A percentile compares a stretch with the other conserved stretches of the same genome.
Evolutionary conservation across 2,329 filamentous ascomycete species (phyloP).

Genomic region (Sclerotinia trifoliorum): DNA sequence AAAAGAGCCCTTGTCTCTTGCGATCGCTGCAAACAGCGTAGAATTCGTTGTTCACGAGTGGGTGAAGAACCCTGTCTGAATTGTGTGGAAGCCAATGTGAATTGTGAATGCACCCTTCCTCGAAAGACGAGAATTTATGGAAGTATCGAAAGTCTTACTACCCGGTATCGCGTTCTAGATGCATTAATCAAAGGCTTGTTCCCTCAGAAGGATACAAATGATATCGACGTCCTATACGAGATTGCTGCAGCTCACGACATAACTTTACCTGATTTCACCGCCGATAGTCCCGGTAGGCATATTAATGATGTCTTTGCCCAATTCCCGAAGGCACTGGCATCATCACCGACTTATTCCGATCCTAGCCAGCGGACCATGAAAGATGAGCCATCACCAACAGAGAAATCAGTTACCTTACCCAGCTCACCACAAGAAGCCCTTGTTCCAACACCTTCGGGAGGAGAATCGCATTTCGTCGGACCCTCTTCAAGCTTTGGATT

Average conservation of each 20-base stretch:
- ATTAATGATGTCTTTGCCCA: conserved; percentile 35
- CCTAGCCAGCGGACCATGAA: conserved; percentile 9
- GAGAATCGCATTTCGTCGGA: conserved; percentile 38
- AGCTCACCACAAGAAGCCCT: conserved; percentile 33
- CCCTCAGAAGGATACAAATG: conserved; percentile 42
- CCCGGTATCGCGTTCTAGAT: conserved; percentile 46
- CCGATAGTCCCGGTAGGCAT: conserved; percentile 29
- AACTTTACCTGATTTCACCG: conserved; percentile 41
- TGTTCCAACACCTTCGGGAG: conserved; percentile 33
- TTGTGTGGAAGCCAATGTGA: conserved; percentile 43
- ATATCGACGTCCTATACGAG: conserved; percentile 43
- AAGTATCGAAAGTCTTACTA: conserved; percentile 47
- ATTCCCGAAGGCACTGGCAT: conserved; percentile 24
- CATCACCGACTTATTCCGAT: conserved; percentile 28
- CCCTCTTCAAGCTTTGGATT: conserved; percentile 39
- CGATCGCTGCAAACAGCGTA: conserved; percentile 42
- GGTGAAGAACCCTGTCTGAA: conserved; percentile 41
- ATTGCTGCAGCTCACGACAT: conserved; percentile 44
- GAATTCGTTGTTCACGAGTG: conserved; percentile 41
- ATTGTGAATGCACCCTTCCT: conserved; percentile 46
- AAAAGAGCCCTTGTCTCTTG: conserved; percentile 42
- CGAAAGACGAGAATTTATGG: conserved; percentile 48
- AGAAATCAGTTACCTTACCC: conserved; percentile 18
- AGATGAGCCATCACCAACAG: conserved; percentile 10
- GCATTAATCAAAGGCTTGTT: conserved; percentile 45